Evolutionary conservation across 768 basidiomycete species (phyloP).

Genomic region (Neoboletus brunneissimus): DNA sequence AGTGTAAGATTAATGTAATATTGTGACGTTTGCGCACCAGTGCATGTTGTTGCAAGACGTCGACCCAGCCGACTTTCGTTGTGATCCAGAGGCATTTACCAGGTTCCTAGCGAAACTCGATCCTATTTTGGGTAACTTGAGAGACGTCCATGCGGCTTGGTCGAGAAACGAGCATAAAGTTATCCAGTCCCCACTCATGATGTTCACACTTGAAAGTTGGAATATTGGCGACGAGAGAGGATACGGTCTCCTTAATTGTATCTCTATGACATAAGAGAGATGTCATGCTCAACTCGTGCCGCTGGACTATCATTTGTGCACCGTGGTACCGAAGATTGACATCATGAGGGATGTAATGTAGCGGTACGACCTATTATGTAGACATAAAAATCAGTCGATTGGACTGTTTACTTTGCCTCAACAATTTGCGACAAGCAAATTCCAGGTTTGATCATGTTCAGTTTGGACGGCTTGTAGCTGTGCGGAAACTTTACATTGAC

Average conservation of each 20-base stretch:
- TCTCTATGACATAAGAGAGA: not conserved
- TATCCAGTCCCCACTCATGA: conserved; percentile 26
- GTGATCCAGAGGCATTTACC: conserved; percentile 37
- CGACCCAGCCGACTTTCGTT: conserved; percentile 40
- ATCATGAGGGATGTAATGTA: not conserved
- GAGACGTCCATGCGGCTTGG: conserved; percentile 38
- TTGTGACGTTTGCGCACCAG: conserved; percentile 26
- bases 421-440: conserved; percentile 6
- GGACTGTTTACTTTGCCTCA: not conserved
- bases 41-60: conserved; percentile 45
- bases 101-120: conserved; percentile 41
- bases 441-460: conserved; percentile 7
- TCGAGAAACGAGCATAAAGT: conserved; percentile 17
- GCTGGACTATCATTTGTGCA: not conserved
- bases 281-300: not conserved
- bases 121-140: conserved; percentile 48
- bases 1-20: not conserved
- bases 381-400: not conserved
- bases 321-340: no score
- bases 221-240: conserved; percentile 14
- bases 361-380: not conserved
- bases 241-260: conserved; percentile 26
- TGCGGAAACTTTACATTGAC: not conserved
- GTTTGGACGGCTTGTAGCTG: conserved; percentile 2
- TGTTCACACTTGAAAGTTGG: conserved; percentile 33